These are phyloP conservation scores for Krasilnikovozyma curviuscula DNA, from an alignment of 768 basidiomycete genomes.

Conservation along the genomic window DNA sequence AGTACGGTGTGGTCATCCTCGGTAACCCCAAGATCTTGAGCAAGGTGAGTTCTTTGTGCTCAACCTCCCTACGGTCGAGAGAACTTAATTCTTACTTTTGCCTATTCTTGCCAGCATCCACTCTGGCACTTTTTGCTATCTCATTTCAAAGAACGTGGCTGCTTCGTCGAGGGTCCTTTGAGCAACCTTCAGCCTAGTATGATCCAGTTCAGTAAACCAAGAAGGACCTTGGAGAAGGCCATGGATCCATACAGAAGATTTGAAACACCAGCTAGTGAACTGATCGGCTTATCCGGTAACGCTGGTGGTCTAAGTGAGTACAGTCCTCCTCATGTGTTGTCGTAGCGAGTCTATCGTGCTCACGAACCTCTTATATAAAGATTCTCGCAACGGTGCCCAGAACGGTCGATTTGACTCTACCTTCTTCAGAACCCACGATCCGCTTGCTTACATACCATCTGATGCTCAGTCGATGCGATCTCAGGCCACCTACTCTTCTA, in stretches of 20 bases:
- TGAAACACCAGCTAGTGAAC: constrained; percentile 72
- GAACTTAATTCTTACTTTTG: not conserved
- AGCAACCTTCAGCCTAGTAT: constrained; percentile 93
- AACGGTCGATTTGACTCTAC: constrained; percentile 86
- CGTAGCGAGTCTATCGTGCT: no score
- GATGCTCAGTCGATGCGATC: constrained; percentile 91
- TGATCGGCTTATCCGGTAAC: constrained; percentile 3
- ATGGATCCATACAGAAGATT: constrained; percentile 87
- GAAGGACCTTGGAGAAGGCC: constrained; percentile 66
- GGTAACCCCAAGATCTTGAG: constrained; percentile 99
- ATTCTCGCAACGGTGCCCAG: no score
- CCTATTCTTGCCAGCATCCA: constrained; percentile 49
- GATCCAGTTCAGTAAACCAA: constrained; percentile 98
- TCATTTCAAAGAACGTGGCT: constrained; percentile 90
- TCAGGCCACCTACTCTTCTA: constrained; percentile 87
- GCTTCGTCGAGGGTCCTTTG: constrained; percentile 86
- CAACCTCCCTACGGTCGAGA: constrained; percentile 15
- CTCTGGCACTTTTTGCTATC: constrained; percentile 96
- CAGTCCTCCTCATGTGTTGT: no score
- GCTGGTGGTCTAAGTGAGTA: constrained; percentile 1
- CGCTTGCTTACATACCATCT: constrained; percentile 79
- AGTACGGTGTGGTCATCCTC: constrained; percentile 96
- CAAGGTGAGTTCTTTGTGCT: constrained; percentile 42
- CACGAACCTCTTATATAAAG: not conserved
- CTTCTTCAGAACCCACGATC: constrained; percentile 89